phyloP scores from a whole-genome alignment of 1,284 basidiomycete genomes.

The Calocybe gambosa region DNA sequence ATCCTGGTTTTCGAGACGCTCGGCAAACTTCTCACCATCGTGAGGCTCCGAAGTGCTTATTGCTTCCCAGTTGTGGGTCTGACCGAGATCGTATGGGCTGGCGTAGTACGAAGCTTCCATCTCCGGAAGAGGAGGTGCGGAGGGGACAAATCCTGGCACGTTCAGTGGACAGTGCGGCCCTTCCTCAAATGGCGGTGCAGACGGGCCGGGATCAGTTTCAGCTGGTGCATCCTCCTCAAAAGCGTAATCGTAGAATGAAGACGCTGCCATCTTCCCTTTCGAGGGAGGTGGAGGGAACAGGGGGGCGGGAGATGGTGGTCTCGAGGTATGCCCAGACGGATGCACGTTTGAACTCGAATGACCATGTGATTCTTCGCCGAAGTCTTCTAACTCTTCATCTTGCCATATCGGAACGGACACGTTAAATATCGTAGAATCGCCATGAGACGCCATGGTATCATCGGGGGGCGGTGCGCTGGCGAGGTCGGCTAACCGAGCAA shows the following conservation, averaged over 20 bases:
- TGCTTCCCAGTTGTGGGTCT: constrained; percentile 6
- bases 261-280: constrained; percentile 34
- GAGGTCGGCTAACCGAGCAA: constrained; percentile 49
- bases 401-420: constrained; percentile 38
- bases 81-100: constrained; percentile 12
- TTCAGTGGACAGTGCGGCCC: constrained; percentile 27
- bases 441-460: constrained; percentile 9
- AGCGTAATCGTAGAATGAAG: constrained; percentile 34
- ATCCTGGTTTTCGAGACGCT: constrained; percentile 1
- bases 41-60: background rate
- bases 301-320: constrained; percentile 28
- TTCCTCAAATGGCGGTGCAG: constrained; percentile 41
- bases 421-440: constrained; percentile 15
- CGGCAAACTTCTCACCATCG: constrained; percentile 1
- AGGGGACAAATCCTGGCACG: constrained; percentile 21
- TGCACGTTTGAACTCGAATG: constrained; percentile 4
- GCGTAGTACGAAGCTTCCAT: constrained; percentile 14
- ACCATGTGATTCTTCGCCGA: constrained; percentile 12
- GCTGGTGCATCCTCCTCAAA: constrained; percentile 32
- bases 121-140: constrained; percentile 25
- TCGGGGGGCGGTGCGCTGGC: constrained; percentile 49
- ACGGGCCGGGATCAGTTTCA: constrained; percentile 32
- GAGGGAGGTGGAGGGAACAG: constrained; percentile 35
- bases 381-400: constrained; percentile 35
- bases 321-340: constrained; percentile 12